phyloP scores from a whole-genome alignment of 129 eudicot genomes.

The Lonicera japonica region DNA sequence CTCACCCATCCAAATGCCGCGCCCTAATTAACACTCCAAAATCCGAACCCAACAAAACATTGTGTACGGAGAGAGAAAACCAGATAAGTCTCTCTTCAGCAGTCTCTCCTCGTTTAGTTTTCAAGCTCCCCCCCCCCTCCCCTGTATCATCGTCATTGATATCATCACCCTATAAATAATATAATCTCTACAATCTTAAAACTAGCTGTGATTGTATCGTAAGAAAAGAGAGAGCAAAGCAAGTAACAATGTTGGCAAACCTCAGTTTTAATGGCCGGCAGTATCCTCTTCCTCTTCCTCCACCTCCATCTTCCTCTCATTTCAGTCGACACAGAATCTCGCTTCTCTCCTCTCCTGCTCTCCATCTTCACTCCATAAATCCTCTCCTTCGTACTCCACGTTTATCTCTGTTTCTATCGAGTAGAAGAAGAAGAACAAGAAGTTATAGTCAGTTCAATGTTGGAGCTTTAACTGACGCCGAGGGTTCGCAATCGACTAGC shows the following conservation, averaged over 20 bases:
- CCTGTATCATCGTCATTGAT: no score
- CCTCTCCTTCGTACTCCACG: background rate
- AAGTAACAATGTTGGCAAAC: background rate
- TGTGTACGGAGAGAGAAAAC: no score
- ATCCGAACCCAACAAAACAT: no score
- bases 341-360: background rate
- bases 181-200: no score
- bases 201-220: no score
- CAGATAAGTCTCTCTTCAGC: no score
- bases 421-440: background rate
- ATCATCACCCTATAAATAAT: no score
- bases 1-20: no score
- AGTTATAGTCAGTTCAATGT: background rate
- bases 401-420: background rate
- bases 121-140: no score
- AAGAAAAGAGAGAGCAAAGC: no score
- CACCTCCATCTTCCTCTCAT: background rate
- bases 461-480: slow-evolving; percentile 3
- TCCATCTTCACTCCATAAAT: background rate
- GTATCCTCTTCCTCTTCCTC: background rate
- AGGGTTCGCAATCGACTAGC: background rate
- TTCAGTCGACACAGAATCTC: background rate
- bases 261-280: background rate
- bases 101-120: no score
- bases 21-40: no score